phyloP scores from a whole-genome alignment of 2,329 filamentous ascomycete genomes.

The Talaromyces amestolkiae region DNA sequence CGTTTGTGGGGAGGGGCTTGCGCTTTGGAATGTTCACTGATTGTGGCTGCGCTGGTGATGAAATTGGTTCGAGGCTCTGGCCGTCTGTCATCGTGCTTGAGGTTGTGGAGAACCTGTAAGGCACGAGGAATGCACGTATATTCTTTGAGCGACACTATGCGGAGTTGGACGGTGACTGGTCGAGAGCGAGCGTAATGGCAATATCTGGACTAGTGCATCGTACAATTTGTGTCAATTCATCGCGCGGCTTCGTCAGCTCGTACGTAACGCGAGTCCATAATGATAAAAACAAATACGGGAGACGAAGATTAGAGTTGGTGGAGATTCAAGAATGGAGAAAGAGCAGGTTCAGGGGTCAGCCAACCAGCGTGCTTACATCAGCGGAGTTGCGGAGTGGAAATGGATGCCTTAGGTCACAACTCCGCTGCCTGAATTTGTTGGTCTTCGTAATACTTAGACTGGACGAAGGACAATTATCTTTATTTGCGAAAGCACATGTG shows the following conservation, averaged over 20 bases:
- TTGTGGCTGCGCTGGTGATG: neutral
- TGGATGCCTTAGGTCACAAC: neutral
- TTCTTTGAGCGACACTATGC: neutral
- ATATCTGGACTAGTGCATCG: neutral
- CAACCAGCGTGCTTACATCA: slow-evolving; percentile 1
- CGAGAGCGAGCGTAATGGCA: neutral
- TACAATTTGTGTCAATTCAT: neutral
- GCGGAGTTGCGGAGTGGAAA: slow-evolving; percentile 10
- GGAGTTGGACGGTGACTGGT: neutral
- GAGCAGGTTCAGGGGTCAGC: neutral
- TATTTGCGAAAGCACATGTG: neutral
- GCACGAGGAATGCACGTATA: slow-evolving; percentile 1
- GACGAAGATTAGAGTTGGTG: neutral
- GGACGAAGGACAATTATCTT: too few relatives aligned
- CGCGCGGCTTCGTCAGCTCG: neutral
- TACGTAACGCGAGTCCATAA: neutral
- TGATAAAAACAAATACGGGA: neutral
- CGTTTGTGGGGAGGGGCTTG: slow-evolving; percentile 14
- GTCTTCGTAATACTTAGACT: neutral
- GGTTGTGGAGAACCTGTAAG: slow-evolving; percentile 8
- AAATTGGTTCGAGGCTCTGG: neutral
- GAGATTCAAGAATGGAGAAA: neutral
- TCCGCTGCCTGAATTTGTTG: neutral
- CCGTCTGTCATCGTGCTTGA: slow-evolving; percentile 3
- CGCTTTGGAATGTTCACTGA: slow-evolving; percentile 11